phyloP scores from a whole-genome alignment of 2,329 filamentous ascomycete species.

The Paracoccidioides brasiliensis region DNA sequence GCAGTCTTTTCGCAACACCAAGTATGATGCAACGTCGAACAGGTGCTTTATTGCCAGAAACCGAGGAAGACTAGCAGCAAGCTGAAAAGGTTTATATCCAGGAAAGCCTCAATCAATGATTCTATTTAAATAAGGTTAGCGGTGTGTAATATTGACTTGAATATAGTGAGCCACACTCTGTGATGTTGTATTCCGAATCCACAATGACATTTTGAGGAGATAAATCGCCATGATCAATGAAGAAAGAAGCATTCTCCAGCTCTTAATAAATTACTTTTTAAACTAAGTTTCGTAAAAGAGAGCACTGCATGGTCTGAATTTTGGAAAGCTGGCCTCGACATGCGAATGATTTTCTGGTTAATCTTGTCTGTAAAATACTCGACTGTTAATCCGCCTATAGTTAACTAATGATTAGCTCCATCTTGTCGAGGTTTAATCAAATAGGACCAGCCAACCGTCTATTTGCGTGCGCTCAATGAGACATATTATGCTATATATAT shows the following conservation, averaged over 20 bases:
- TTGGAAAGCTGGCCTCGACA: slow-evolving; percentile 4
- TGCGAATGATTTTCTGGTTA: slow-evolving; percentile 6
- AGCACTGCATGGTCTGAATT: slow-evolving; percentile 5
- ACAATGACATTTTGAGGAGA: slow-evolving; percentile 7
- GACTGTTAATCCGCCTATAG: no score
- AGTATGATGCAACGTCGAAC: no score
- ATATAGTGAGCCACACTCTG: slow-evolving; percentile 4
- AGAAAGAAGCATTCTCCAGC: slow-evolving; percentile 5
- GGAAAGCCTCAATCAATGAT: slow-evolving; percentile 8
- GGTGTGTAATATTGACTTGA: neutral
- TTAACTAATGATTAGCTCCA: no score
- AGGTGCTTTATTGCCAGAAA: neutral
- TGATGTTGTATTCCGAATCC: slow-evolving; percentile 8
- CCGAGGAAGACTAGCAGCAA: slow-evolving; percentile 6
- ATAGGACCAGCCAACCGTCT: no score
- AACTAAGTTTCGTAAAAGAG: slow-evolving; percentile 1
- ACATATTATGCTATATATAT: no score
- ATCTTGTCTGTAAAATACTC: slow-evolving; percentile 4
- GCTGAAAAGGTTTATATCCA: slow-evolving; percentile 4
- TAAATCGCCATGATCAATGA: slow-evolving; percentile 8
- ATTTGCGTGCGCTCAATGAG: no score
- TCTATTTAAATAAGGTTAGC: slow-evolving; percentile 2
- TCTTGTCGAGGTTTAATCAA: no score
- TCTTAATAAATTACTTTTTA: neutral
- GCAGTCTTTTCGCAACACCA: no score